These are phyloP conservation scores for Thalia dealbata DNA, from an alignment of 176 grass and related monocot genomes.

Conservation along the genomic window DNA sequence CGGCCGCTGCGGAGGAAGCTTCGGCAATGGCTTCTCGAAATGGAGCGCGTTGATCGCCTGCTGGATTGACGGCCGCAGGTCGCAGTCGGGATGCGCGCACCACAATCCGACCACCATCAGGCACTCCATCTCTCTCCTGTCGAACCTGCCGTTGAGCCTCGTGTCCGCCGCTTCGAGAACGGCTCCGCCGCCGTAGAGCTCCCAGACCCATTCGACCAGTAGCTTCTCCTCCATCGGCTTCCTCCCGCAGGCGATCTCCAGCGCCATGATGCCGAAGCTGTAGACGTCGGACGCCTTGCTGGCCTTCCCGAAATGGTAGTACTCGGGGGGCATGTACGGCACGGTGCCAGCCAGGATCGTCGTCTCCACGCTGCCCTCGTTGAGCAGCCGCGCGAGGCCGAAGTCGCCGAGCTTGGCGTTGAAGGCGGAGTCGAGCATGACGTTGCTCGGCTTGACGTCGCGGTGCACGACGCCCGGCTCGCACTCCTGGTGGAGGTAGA, in stretches of 20 bases:
- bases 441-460: constrained; percentile 72
- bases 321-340: constrained; percentile 69
- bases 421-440: constrained; percentile 78
- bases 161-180: constrained; percentile 52
- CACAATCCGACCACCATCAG: constrained; percentile 67
- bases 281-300: constrained; percentile 54
- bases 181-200: constrained; percentile 45
- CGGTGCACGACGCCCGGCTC: constrained; percentile 50
- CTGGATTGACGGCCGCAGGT: neutral
- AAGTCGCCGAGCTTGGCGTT: constrained; percentile 72
- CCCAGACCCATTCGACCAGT: constrained; percentile 64
- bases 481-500: constrained; percentile 75
- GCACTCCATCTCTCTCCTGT: constrained; percentile 46
- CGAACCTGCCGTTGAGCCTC: constrained; percentile 38
- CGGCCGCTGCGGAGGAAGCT: neutral
- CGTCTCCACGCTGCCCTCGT: constrained; percentile 37
- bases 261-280: constrained; percentile 58
- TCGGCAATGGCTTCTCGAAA: neutral
- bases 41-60: neutral
- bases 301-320: constrained; percentile 45
- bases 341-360: constrained; percentile 58
- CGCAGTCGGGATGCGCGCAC: constrained; percentile 47
- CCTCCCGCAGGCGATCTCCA: constrained; percentile 64
- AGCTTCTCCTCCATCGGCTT: constrained; percentile 26
- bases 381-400: constrained; percentile 55